Evolutionary conservation across 805 yeast genomes (phyloP).

Genomic region (Starmerella sp.): DNA sequence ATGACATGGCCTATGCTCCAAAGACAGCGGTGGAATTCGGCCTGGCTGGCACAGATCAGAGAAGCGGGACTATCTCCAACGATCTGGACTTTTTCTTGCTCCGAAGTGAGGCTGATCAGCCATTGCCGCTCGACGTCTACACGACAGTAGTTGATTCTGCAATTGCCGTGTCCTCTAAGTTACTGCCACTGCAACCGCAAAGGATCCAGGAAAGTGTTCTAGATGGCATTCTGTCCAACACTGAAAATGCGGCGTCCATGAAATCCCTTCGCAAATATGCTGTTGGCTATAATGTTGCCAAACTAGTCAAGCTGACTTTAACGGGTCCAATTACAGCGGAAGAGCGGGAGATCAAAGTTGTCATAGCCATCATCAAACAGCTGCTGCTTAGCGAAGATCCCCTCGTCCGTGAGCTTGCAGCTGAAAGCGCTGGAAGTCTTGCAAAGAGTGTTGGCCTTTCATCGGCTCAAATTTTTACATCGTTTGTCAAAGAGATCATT

Average conservation of each 20-base stretch:
- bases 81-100: constrained; percentile 10
- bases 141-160: constrained; percentile 53
- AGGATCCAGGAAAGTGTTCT: constrained; percentile 81
- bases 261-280: constrained; percentile 9
- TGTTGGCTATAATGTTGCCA: constrained; percentile 13
- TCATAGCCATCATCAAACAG: constrained; percentile 42
- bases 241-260: constrained; percentile 29
- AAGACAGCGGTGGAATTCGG: constrained; percentile 2
- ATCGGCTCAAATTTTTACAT: constrained; percentile 12
- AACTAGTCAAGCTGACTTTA: constrained; percentile 6
- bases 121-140: constrained; percentile 3
- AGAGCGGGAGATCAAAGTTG: constrained; percentile 34
- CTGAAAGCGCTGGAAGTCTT: constrained; percentile 50
- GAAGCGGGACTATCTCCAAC: neutral
- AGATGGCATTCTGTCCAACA: constrained; percentile 56
- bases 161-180: constrained; percentile 58
- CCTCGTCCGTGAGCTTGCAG: constrained; percentile 37
- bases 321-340: neutral
- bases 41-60: neutral
- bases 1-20: neutral
- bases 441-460: constrained; percentile 23
- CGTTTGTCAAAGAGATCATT: constrained; percentile 42
- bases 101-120: neutral
- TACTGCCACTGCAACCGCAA: constrained; percentile 59
- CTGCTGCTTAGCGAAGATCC: constrained; percentile 34